Conservation (phyloP, 352 stramenopile genomes). For the Lagenidium sp. region DNA sequence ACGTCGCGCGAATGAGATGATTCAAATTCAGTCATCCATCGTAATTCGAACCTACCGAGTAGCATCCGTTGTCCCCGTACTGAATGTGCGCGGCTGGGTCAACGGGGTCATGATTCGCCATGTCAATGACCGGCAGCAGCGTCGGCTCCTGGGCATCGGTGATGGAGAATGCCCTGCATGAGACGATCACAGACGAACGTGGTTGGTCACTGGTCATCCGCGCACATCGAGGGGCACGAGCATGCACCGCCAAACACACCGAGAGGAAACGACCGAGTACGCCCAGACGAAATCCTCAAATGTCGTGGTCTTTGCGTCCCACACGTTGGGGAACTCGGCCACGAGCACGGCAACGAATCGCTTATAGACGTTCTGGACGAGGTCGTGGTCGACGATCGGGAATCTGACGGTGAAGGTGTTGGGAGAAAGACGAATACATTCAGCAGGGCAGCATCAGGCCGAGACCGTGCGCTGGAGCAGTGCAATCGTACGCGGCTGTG, state of each 20-base stretch:
- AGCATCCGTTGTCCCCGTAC: conserved; percentile 25
- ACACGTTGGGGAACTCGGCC: conserved; percentile 27
- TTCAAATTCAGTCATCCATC: too few species aligned
- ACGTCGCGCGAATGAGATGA: too few species aligned
- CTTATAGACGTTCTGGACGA: conserved; percentile 42
- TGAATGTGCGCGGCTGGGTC: conserved; percentile 40
- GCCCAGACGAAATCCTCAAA: conserved; percentile 52
- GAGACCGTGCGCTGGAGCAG: too few species aligned
- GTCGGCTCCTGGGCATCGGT: conserved; percentile 27
- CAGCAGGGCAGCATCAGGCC: too few species aligned
- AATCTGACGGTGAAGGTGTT: conserved; percentile 21
- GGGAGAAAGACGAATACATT: too few species aligned
- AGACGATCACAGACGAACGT: too few species aligned
- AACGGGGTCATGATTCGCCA: conserved; percentile 53
- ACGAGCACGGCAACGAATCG: conserved; percentile 25
- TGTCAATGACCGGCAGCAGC: conserved; percentile 67
- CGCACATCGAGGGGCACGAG: too few species aligned
- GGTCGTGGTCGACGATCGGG: conserved; percentile 38
- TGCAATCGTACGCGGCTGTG: conserved; percentile 31
- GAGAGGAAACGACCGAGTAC: conserved; percentile 59
- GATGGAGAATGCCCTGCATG: conserved; percentile 22
- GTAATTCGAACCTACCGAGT: conserved; percentile 41
- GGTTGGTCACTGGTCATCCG: too few species aligned
- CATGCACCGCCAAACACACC: too few species aligned
- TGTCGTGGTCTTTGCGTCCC: conserved; percentile 16